Percentiles rank a stretch among this genome's conserved stretches.
Conservation (phyloP, 441 rosid genomes). For the Raphanus hybrid region DNA sequence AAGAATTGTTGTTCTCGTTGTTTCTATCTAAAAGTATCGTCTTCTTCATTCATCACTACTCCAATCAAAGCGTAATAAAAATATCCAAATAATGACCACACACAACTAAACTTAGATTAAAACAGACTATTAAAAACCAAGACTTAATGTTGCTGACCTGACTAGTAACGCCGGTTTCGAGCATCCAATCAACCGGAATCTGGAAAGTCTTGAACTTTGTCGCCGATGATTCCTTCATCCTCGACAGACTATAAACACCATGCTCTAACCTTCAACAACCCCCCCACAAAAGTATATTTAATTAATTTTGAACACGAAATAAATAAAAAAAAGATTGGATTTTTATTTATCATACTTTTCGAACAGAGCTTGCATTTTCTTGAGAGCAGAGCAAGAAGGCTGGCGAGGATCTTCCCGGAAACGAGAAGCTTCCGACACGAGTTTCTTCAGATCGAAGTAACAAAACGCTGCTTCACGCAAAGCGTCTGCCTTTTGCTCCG, state of each 20-base stretch:
- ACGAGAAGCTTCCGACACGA: constrained; percentile 75
- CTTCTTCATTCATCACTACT: too few species aligned
- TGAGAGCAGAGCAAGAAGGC: constrained; percentile 68
- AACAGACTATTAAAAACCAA: constrained; percentile 4
- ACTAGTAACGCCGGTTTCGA: constrained; percentile 81
- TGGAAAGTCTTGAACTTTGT: constrained; percentile 65
- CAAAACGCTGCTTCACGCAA: constrained; percentile 95
- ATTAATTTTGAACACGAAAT: background rate
- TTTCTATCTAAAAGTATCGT: background rate
- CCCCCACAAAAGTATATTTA: background rate
- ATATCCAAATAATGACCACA: too few species aligned
- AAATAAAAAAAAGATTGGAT: background rate
- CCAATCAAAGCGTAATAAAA: too few species aligned
- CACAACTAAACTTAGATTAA: too few species aligned
- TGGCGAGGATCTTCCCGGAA: constrained; percentile 70
- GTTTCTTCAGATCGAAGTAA: constrained; percentile 82
- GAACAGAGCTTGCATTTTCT: constrained; percentile 87
- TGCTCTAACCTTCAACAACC: constrained; percentile 69
- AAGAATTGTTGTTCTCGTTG: too few species aligned
- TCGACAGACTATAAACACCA: constrained; percentile 82
- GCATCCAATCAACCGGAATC: constrained; percentile 94
- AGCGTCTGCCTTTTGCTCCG: constrained; percentile 92
- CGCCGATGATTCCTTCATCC: constrained; percentile 87
- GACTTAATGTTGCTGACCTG: constrained; percentile 56
- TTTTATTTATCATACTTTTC: constrained; percentile 59